phyloP scores from a whole-genome alignment of 2,329 filamentous ascomycete species.

The Epichloe glyceriae region DNA sequence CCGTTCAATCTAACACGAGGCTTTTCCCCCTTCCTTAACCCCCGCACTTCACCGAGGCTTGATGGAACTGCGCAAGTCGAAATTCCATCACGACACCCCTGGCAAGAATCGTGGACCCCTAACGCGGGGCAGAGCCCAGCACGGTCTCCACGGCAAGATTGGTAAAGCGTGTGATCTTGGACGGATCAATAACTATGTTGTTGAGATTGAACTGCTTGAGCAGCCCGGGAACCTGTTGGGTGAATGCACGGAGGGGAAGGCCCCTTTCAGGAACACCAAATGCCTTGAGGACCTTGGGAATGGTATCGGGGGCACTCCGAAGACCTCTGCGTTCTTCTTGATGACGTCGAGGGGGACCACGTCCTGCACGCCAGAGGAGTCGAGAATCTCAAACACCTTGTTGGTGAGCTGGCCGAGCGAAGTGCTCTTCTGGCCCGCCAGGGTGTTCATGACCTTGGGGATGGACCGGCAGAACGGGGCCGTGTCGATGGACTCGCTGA shows the following conservation, averaged over 20 bases:
- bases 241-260: not conserved
- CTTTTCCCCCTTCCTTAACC: no score
- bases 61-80: no score
- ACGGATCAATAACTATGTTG: not conserved
- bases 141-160: rapidly evolving
- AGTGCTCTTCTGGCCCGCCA: not conserved
- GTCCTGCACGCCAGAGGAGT: not conserved
- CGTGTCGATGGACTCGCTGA: not conserved
- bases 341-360: not conserved
- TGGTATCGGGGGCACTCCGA: not conserved
- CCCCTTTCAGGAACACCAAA: not conserved
- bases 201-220: not conserved
- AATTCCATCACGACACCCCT: no score
- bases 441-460: not conserved
- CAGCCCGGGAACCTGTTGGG: not conserved
- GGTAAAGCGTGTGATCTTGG: not conserved
- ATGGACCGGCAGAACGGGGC: not conserved
- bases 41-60: no score
- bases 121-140: not conserved
- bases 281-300: not conserved
- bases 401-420: not conserved
- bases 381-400: not conserved
- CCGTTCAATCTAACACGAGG: no score
- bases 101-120: no score
- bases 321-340: not conserved